Percentiles rank a stretch among this genome's conserved stretches.
These are phyloP conservation scores for Dothideomycetes sp. DNA, from an alignment of 2,329 filamentous ascomycete genomes.

Conservation along the genomic window DNA sequence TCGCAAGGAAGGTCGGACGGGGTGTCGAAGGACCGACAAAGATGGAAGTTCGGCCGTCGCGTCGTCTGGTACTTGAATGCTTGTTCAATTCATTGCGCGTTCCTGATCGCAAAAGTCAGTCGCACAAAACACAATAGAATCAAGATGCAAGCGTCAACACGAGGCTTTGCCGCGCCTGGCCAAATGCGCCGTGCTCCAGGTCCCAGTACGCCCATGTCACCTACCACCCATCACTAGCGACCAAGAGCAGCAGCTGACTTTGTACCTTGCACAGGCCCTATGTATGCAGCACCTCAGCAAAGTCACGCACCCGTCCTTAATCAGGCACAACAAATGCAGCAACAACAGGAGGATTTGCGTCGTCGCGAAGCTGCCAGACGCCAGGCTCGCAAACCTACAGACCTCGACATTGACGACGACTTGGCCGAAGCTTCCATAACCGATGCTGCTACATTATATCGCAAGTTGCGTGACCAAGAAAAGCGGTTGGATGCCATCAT, in stretches of 20 bases:
- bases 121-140: neutral
- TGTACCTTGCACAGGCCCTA: conserved; percentile 36
- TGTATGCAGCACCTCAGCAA: conserved; percentile 36
- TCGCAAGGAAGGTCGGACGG: neutral
- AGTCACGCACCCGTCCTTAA: conserved; percentile 40
- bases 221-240: neutral
- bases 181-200: conserved; percentile 7
- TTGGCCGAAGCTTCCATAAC: conserved; percentile 69
- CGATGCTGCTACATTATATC: conserved; percentile 74
- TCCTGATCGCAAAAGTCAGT: neutral
- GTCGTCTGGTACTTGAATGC: neutral
- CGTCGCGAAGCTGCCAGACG: conserved; percentile 61
- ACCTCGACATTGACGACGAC: conserved; percentile 88
- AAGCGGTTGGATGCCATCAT: conserved; percentile 82
- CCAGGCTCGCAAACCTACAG: conserved; percentile 80
- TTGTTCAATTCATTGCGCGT: conserved; percentile 4
- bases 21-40: neutral
- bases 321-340: conserved; percentile 37
- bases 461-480: conserved; percentile 76
- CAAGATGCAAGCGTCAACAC: conserved; percentile 11
- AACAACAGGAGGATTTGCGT: conserved; percentile 34
- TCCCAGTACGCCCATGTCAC: neutral
- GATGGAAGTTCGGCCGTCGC: neutral
- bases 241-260: neutral
- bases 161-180: conserved; percentile 3